Base-by-base conservation (phyloP, 345 rosid species). In the Gossypium mustelinum region DNA sequence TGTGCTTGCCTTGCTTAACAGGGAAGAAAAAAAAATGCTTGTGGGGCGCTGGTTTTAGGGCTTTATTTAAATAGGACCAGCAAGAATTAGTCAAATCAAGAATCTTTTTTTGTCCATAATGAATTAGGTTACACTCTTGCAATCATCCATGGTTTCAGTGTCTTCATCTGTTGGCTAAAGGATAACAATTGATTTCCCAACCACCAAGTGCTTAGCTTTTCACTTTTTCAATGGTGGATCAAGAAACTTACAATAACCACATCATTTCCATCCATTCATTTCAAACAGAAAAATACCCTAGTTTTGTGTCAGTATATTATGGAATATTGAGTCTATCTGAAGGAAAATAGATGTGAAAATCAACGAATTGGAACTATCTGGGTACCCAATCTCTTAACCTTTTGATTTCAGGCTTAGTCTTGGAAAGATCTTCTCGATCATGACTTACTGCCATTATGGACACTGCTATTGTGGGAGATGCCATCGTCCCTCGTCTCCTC, bases 391-490 rank as follows among this genome's bases (percentile, higher is more conserved):
- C 39, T 34, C 39, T 34, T 34, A 34, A 52, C n/a, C 54, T 13
- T 50, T 12, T 14, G 17, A 50, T 55, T 20, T 55, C 24, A 55
- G 59, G 24, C 59, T 8, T 55, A 58, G 39, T 11, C 8, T 20
- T 20, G 39, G 61, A 34, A 57, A 41, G 55, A 25, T 34, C 17
- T 66, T 45, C 65, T 60, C n/a, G 43, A 77, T 63, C 68, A 64
- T 81, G 83, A 69, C 22, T 16, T 13, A 77, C 34, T 70, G 74
- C 78, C 3, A 68, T 52, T 41, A 70, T 11, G 77, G 77, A 20
- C 16, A 84, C 65, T 85, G 87, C 84, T 82, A 76, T 62, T 85
- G 87, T 62, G 81, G 85, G 41, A 68, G 79, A 41, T 85, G 89
- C 74, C 44, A 71, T 54, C 72, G 73, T 20, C 11, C 79, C 20